phyloP scores from a whole-genome alignment of 2,329 filamentous ascomycete species.

The Aspergillus vadensis region DNA sequence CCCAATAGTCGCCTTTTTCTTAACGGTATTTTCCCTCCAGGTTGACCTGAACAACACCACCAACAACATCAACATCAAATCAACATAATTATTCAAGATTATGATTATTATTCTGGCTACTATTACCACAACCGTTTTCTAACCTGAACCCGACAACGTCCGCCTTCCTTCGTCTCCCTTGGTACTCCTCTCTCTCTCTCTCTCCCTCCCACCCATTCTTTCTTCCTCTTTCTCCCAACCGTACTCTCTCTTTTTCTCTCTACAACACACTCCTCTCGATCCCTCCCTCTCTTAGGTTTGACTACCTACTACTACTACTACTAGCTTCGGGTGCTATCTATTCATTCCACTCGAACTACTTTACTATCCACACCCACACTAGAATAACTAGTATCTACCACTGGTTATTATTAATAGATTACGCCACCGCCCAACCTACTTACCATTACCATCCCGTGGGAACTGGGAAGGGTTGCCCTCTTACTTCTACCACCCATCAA shows the following conservation, averaged over 20 bases:
- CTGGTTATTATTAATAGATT: constrained; percentile 26
- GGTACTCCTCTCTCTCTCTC: constrained; percentile 4
- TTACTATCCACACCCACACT: constrained; percentile 6
- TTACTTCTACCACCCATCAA: too few relatives aligned
- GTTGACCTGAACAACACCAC: background rate
- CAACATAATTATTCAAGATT: background rate
- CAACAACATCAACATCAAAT: too few relatives aligned
- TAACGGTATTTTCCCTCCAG: background rate
- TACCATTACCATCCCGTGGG: constrained; percentile 4
- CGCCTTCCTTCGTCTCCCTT: constrained; percentile 1
- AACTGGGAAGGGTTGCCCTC: constrained; percentile 7
- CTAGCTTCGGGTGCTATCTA: background rate
- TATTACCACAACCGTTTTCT: background rate
- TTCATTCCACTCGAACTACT: background rate
- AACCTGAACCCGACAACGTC: background rate
- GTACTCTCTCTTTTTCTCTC: constrained; percentile 13
- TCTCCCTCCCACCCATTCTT: constrained; percentile 18
- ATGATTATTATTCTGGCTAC: constrained; percentile 2
- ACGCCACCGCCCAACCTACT: constrained; percentile 22
- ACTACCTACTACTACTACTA: background rate
- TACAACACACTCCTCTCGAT: constrained; percentile 9
- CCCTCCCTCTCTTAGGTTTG: constrained; percentile 1
- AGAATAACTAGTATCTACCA: constrained; percentile 5
- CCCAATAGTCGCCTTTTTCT: background rate
- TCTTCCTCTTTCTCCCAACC: constrained; percentile 17